These are phyloP conservation scores for Petunia hybrid DNA, from an alignment of 305 asterid genomes.

Conservation along the genomic window DNA sequence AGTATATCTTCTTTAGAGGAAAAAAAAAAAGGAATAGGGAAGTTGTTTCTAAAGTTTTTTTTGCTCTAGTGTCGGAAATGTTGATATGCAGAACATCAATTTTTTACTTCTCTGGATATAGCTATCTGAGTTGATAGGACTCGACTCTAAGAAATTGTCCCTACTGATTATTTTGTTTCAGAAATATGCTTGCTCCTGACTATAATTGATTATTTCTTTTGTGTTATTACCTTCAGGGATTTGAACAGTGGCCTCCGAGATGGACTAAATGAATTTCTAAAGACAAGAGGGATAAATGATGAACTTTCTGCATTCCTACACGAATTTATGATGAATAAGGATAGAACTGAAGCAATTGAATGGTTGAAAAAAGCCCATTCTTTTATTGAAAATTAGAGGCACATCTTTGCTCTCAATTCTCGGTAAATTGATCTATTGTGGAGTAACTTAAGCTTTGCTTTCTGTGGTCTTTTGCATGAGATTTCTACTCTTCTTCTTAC, in stretches of 20 bases:
- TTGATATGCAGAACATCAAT: background rate
- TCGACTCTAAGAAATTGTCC: background rate
- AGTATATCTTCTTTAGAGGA: background rate
- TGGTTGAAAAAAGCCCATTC: constrained; percentile 53
- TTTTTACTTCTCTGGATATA: background rate
- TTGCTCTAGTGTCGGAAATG: background rate
- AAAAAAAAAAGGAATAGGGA: background rate
- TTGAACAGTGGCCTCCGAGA: constrained; percentile 44
- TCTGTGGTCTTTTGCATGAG: background rate
- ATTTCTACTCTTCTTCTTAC: background rate
- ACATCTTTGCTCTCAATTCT: background rate
- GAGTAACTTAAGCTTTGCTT: background rate
- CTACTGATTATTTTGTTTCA: background rate
- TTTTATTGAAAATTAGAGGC: constrained; percentile 38
- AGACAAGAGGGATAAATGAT: constrained; percentile 51
- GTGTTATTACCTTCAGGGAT: constrained; percentile 45
- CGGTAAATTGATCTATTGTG: background rate
- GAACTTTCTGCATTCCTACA: constrained; percentile 59
- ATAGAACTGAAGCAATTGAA: constrained; percentile 52
- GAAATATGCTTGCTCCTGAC: background rate
- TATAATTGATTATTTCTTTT: background rate
- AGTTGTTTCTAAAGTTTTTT: background rate
- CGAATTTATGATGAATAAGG: constrained; percentile 61
- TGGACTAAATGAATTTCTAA: constrained; percentile 53
- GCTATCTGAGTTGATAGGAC: background rate